Evolutionary conservation across 2,329 filamentous ascomycete genomes (phyloP).

Genomic region (Nannizzia gypsea): DNA sequence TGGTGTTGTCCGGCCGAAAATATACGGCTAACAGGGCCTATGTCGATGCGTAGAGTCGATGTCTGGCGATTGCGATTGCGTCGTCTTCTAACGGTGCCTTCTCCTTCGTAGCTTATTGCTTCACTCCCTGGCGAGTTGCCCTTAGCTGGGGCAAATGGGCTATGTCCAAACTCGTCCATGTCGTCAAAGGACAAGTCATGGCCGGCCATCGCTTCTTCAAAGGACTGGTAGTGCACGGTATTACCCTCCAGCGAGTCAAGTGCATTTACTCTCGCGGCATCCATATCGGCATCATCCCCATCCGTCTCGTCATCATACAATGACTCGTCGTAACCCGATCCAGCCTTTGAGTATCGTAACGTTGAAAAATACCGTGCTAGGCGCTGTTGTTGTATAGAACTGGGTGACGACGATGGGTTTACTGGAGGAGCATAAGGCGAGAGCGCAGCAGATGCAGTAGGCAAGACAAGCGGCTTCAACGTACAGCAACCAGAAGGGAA

Average conservation of each 20-base stretch:
- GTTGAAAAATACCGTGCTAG: background rate
- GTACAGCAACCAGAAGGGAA: slow-evolving; percentile 27
- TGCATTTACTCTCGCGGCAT: slow-evolving; percentile 19
- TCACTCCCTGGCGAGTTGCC: background rate
- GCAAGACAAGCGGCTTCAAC: slow-evolving; percentile 26
- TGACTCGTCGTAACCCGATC: slow-evolving; percentile 13
- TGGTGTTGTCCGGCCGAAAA: background rate
- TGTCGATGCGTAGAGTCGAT: background rate
- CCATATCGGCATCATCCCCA: slow-evolving; percentile 5
- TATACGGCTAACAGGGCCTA: background rate
- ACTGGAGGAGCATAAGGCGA: slow-evolving; percentile 7
- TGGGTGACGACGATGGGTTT: background rate
- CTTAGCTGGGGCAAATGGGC: background rate
- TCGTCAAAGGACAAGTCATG: slow-evolving; percentile 8
- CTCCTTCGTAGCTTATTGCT: background rate
- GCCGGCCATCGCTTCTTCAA: slow-evolving; percentile 17
- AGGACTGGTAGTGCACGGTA: slow-evolving; percentile 17
- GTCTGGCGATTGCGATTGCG: background rate
- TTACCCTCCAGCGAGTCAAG: slow-evolving; percentile 24
- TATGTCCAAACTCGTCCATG: background rate
- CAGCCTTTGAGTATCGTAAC: slow-evolving; percentile 5
- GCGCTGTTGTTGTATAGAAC: background rate
- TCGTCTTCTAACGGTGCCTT: background rate
- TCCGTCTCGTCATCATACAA: slow-evolving; percentile 18
- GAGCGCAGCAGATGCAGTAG: slow-evolving; percentile 10